Base-by-base conservation (phyloP, 164 flowering plant species). In the Stephania cephalantha region DNA sequence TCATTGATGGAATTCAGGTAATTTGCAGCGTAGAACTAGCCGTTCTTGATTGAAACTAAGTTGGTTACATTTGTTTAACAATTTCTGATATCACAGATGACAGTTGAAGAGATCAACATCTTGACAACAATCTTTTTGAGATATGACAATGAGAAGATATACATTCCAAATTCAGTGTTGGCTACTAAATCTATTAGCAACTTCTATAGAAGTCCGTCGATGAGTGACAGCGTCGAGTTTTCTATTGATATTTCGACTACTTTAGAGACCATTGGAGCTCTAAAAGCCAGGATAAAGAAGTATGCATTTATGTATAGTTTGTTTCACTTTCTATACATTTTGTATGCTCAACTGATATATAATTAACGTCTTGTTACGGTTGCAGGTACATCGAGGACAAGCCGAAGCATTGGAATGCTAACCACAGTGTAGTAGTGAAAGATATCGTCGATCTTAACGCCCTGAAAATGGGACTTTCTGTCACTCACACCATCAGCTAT, bases 41-140 rank as follows among this genome's bases (percentile, higher is more conserved):
- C 18, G n/a, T 61, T n/a, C 44, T 17, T 61, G 66, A 45, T 61
- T 17, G 25, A 15, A 61, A 11, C 9, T 71, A 12, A 9, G 68
- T 58, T 9, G 69, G 68, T 31, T 45, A 7, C 35, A 18, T 71
- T n/a, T 75, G 25, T 30, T 68, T 79, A 30, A 75, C 79, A 12
- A 52, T 46, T 12, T 65, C 8, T 68, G 69, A 22, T 22, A 46
- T 79, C 75, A 73, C 90, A 94, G 98, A 85, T 94, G 92, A 67
- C 85, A 8, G 98, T 94, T n/a, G 98, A 94, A 78, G 97, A 94
- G 86, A 87, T 94, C 95, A 91, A 92, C 81, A 88, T 94, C 46
- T 80, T 91, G 82, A 88, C 90, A 0, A 94, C 95, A 25, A 73
- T 92, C 67, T 94, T 94, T 81, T 70, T 94, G 86, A 88, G 87